Base-by-base conservation (phyloP, 768 basidiomycete species). In the Lactarius quietus region DNA sequence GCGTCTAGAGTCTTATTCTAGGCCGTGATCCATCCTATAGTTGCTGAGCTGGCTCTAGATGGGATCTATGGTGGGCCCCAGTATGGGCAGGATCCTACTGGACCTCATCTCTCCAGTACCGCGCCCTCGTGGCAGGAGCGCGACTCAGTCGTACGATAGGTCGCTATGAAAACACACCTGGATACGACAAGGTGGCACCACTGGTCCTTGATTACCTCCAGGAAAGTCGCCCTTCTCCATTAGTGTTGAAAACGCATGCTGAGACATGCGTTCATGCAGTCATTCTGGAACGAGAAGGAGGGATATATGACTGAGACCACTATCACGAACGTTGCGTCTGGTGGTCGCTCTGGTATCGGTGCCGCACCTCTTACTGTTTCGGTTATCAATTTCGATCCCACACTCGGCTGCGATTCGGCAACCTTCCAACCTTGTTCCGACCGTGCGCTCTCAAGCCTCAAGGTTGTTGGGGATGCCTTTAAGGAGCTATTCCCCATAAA, bases 391-490 rank as follows among this genome's bases (percentile, higher is more conserved):
- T 51, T 51, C 48, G 48, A 51, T 14, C 48, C 48, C 20, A 51
- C 48, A n/a, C 48, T 38, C 38, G 38, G 38, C 12, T 38, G 38
- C 38, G 38, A 38, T 15, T 38, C 38, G 38, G 38, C 38, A 12
- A 38, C 38, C 14, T 38, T 38, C 38, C 38, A 38, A 38, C 38
- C 38, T 14, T 38, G 38, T 38, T 51, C 48, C 15, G 57, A 38
- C 41, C 57, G 39, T 20, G 57, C 57, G 26, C 38, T 59, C 8
- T 59, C 57, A 14, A 41, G n/a, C 57, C 38, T 59, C 35, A 59
- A 59, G 29, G 35, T 39, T 14, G n/a, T 59, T 38, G 36, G 36
- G 38, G 39, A 59, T 26, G 38, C 35, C 20, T 59, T 20, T 14
- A 59, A 43, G 57, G 26, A n/a, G 14, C 1, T 20, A 8, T 59